These are phyloP conservation scores for Coniophora puteana DNA, from an alignment of 1,284 basidiomycete species.

Conservation along the genomic window DNA sequence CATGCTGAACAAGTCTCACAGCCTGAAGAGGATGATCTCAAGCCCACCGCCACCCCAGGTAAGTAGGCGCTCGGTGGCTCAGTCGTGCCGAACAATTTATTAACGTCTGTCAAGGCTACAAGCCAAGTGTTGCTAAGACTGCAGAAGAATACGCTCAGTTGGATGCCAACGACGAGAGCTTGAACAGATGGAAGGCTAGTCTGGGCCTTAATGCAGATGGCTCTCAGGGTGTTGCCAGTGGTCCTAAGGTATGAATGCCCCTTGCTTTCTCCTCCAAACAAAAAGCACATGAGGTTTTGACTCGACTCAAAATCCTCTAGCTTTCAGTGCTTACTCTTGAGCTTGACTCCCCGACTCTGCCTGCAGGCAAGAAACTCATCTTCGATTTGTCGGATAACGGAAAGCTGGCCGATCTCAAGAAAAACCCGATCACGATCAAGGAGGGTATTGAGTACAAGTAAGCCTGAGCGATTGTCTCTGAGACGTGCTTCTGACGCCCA, in stretches of 20 bases:
- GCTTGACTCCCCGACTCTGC: constrained; percentile 60
- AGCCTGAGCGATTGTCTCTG: constrained; percentile 16
- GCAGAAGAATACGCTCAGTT: constrained; percentile 72
- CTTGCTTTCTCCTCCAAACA: neutral
- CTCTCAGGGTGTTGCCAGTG: constrained; percentile 33
- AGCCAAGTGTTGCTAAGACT: constrained; percentile 58
- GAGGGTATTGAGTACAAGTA: constrained; percentile 85
- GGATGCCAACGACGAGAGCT: constrained; percentile 83
- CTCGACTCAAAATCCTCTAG: constrained; percentile 32
- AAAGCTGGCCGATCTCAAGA: constrained; percentile 51
- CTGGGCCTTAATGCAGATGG: constrained; percentile 72
- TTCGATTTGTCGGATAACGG: constrained; percentile 52
- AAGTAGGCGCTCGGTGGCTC: constrained; percentile 9
- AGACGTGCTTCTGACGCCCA: constrained; percentile 7
- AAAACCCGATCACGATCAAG: constrained; percentile 75
- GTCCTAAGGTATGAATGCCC: constrained; percentile 54
- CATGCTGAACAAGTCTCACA: neutral
- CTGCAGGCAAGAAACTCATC: constrained; percentile 49
- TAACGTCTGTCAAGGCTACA: constrained; percentile 56
- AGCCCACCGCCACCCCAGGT: constrained; percentile 65
- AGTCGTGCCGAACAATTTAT: neutral
- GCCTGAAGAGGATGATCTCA: constrained; percentile 63
- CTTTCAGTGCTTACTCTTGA: constrained; percentile 69
- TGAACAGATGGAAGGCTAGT: constrained; percentile 87
- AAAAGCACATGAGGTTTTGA: constrained; percentile 6